These are phyloP conservation scores for Fusarium clavum DNA, from an alignment of 2,329 filamentous ascomycete genomes.

Conservation along the genomic window DNA sequence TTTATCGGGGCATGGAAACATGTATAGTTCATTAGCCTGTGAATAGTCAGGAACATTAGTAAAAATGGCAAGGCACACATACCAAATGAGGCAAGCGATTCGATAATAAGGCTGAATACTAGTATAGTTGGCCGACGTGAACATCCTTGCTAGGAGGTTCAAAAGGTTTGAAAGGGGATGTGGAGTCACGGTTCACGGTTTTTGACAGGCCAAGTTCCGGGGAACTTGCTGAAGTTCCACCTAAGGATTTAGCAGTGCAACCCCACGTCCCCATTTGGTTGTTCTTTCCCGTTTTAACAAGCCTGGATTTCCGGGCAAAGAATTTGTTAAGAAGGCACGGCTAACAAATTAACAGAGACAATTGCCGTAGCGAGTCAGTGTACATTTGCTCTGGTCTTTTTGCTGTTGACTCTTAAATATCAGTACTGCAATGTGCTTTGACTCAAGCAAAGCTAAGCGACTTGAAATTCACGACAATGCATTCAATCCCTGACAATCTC, in stretches of 20 bases:
- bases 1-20: conserved; percentile 53
- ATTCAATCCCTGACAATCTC: neutral
- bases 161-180: neutral
- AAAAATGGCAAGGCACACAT: neutral
- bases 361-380: neutral
- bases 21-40: conserved; percentile 49
- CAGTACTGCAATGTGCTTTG: neutral
- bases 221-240: neutral
- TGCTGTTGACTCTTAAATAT: neutral
- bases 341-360: neutral
- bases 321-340: neutral
- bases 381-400: neutral
- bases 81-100: neutral
- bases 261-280: neutral
- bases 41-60: conserved; percentile 19
- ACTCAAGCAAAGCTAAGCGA: neutral
- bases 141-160: neutral
- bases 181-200: neutral
- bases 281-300: neutral
- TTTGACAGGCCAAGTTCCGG: neutral
- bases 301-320: neutral
- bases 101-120: neutral
- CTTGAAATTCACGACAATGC: neutral
- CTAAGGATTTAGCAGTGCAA: neutral
- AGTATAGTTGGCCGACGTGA: neutral